A percentile compares a stretch with the other conserved stretches of the same genome.
These are phyloP conservation scores for Silene coronaria DNA, from an alignment of 179 eudicot species.

Conservation along the genomic window DNA sequence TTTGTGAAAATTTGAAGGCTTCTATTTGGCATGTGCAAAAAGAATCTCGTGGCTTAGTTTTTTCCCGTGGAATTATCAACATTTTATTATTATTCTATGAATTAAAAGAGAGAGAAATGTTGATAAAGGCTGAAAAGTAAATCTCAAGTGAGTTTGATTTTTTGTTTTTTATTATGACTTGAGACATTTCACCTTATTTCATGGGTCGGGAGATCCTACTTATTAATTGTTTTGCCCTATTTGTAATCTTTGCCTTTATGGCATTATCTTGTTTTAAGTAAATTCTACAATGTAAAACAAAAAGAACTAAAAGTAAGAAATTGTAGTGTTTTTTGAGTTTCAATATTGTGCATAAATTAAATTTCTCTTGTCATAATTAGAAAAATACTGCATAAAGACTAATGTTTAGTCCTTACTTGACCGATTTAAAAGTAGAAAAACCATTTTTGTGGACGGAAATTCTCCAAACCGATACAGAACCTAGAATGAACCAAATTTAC, in stretches of 20 bases:
- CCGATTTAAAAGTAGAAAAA: too few species aligned
- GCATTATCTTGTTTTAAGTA: not conserved
- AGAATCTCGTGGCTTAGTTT: not conserved
- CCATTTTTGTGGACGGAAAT: too few species aligned
- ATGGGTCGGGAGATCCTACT: slow-evolving; percentile 4
- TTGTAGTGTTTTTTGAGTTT: too few species aligned
- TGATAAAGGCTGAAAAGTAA: slow-evolving; percentile 13
- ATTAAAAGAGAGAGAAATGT: not conserved
- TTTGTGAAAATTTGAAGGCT: not conserved
- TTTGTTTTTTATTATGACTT: slow-evolving; percentile 11
- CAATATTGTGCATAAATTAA: too few species aligned
- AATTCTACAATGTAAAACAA: not conserved
- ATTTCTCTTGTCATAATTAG: too few species aligned
- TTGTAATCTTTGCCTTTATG: not conserved
- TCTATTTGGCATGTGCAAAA: not conserved
- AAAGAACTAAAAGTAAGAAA: not conserved
- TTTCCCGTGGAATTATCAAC: not conserved
- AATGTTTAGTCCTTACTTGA: too few species aligned
- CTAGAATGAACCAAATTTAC: too few species aligned
- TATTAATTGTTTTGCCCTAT: not conserved
- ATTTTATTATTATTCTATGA: too few species aligned
- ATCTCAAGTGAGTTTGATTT: slow-evolving; percentile 18
- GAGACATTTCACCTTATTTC: slow-evolving; percentile 11
- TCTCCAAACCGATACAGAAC: too few species aligned
- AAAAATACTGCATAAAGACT: too few species aligned